phyloP scores from a whole-genome alignment of 1,139 yeast genomes.

The Zygoascus hellenicus region DNA sequence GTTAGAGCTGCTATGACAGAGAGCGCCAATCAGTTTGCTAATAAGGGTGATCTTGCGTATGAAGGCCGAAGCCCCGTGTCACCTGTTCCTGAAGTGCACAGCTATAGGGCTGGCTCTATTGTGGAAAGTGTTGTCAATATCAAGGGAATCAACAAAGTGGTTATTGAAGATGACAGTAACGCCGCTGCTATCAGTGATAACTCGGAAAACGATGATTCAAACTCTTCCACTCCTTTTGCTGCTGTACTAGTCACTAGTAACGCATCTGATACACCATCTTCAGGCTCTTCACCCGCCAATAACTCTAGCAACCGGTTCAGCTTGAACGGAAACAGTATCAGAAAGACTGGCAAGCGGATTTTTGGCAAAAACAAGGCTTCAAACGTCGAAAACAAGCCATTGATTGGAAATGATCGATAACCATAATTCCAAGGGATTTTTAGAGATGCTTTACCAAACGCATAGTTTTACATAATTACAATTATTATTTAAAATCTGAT shows the following conservation, averaged over 20 bases:
- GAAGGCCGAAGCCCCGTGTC: conserved; percentile 14
- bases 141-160: conserved; percentile 80
- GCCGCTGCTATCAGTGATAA: neutral
- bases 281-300: neutral
- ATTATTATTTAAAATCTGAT: no score
- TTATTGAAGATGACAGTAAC: conserved; percentile 50
- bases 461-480: neutral
- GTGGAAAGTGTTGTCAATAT: conserved; percentile 80
- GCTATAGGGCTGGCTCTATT: conserved; percentile 55
- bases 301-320: neutral
- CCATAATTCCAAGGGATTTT: no score
- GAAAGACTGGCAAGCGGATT: conserved; percentile 7
- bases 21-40: conserved; percentile 5
- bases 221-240: neutral
- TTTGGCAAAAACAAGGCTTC: conserved; percentile 2
- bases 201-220: neutral
- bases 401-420: neutral
- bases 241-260: conserved; percentile 1
- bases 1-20: conserved; percentile 22
- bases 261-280: neutral
- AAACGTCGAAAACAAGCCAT: conserved; percentile 1
- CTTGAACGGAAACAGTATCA: conserved; percentile 3
- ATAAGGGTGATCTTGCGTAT: conserved; percentile 18
- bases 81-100: conserved; percentile 24
- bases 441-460: no score